phyloP scores from a whole-genome alignment of 768 basidiomycete species.

The Lentinula boryana region DNA sequence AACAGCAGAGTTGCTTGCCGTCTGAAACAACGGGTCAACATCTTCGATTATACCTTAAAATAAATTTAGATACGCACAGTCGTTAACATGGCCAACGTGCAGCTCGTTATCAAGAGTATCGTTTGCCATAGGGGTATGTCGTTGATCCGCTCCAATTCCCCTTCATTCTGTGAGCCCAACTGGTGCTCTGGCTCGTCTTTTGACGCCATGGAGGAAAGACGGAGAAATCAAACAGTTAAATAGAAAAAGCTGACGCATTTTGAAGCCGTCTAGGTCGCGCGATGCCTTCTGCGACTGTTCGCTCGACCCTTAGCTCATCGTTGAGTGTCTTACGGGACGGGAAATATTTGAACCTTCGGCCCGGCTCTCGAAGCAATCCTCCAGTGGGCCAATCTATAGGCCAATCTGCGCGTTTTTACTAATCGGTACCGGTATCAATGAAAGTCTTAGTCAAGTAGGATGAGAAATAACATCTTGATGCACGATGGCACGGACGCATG shows the following conservation, averaged over 20 bases:
- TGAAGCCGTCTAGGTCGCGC: background rate
- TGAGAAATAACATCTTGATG: background rate
- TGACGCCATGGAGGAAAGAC: background rate
- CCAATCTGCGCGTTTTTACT: background rate
- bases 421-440: background rate
- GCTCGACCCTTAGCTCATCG: background rate
- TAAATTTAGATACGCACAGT: conserved; percentile 19
- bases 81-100: conserved; percentile 29
- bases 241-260: background rate
- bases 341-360: background rate
- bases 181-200: background rate
- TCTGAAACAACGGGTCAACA: conserved; percentile 12
- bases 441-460: background rate
- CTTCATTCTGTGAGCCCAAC: background rate
- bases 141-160: background rate
- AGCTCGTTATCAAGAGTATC: conserved; percentile 14
- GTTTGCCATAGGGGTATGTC: conserved; percentile 1
- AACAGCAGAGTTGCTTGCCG: conserved; percentile 33
- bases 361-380: background rate
- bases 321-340: no score
- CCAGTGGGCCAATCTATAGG: background rate
- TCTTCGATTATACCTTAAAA: background rate
- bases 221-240: background rate
- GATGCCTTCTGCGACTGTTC: background rate
- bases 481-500: no score